Conservation (phyloP, 1,284 basidiomycete genomes). For the Leccinum subrobustum region DNA sequence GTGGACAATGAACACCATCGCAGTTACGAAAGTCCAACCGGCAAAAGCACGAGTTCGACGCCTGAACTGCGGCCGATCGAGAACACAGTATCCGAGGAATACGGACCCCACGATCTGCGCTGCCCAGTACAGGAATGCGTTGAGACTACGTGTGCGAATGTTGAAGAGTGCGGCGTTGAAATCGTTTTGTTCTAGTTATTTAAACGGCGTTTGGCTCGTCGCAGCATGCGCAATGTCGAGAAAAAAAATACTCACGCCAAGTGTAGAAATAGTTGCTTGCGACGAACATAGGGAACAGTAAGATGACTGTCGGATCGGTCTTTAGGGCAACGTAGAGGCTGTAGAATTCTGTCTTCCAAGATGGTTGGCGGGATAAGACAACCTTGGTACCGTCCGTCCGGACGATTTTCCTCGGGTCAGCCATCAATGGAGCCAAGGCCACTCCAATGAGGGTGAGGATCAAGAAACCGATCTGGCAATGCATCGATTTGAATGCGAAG, state of each 20-base stretch:
- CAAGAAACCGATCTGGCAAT: conserved; percentile 65
- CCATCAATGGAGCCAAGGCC: conserved; percentile 64
- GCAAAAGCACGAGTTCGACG: conserved; percentile 51
- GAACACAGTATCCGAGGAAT: conserved; percentile 34
- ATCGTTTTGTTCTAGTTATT: conserved; percentile 45
- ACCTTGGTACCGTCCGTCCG: conserved; percentile 75
- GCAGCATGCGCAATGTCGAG: neutral
- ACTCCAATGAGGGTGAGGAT: conserved; percentile 67
- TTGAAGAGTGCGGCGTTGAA: conserved; percentile 53
- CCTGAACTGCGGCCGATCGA: conserved; percentile 33
- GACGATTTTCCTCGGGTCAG: conserved; percentile 63
- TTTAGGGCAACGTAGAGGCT: conserved; percentile 52
- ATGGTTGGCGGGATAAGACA: conserved; percentile 56
- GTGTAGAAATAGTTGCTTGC: conserved; percentile 76
- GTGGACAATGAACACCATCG: conserved; percentile 51
- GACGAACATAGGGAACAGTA: conserved; percentile 70
- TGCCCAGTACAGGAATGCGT: conserved; percentile 40
- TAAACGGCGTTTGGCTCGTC: conserved; percentile 2
- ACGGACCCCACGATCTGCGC: conserved; percentile 41
- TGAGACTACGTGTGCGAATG: conserved; percentile 43
- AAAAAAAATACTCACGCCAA: conserved; percentile 26
- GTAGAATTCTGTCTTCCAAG: conserved; percentile 62
- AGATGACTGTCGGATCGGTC: conserved; percentile 56
- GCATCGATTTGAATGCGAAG: neutral
- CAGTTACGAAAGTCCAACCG: conserved; percentile 47